Evolutionary conservation across 306 rosid species (phyloP), one percentile per base, ranked within the genome.

Genomic region (Begonia fuchsioides): DNA sequence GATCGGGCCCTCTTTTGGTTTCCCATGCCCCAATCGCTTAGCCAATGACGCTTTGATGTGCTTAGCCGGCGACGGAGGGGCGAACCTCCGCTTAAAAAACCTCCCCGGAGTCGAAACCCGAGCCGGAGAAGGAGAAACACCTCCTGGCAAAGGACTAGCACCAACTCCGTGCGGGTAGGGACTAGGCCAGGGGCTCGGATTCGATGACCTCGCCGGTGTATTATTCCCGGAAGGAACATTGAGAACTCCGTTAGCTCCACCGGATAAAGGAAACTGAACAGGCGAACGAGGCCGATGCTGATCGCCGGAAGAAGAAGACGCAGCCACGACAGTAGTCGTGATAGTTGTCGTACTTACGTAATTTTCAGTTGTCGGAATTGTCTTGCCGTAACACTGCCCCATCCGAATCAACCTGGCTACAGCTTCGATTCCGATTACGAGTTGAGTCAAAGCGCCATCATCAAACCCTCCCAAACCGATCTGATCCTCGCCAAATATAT

Each of bases 51-150:
- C 77, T 84, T 84, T 84, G 76, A 90, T 90, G 43, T 95, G 97
- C 81, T 72, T 90, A 52, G 97, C 97, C n/a, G 97, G 95, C 0
- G 97, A 90, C 0, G 95, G 97, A 0, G 97, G 97, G 2, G 97
- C 95, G 11, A 41, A 41, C 41, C 83, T 77, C 39, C 82, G 58
- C 57, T 71, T 63, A 44, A 87, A 87, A 38, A 87, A 79, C 55
- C 94, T 82, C 56, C 87, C 84, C 12, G 96, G 96, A 14, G 96
- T 86, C 17, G 92, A 76, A 0, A 75, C 59, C 73, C 96, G 79
- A 44, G 94, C 94, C 54, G 94, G 94, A 12, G 96, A 87, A 3
- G 96, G 96, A 15, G 96, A 74, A 16, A 86, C 93, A 9, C 75
- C 84, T 0, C 60, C 72, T 0, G 86, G 93, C 10, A 70, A 44